Conservation (phyloP, 495 filamentous ascomycete species). For the Penicillium silybi region DNA sequence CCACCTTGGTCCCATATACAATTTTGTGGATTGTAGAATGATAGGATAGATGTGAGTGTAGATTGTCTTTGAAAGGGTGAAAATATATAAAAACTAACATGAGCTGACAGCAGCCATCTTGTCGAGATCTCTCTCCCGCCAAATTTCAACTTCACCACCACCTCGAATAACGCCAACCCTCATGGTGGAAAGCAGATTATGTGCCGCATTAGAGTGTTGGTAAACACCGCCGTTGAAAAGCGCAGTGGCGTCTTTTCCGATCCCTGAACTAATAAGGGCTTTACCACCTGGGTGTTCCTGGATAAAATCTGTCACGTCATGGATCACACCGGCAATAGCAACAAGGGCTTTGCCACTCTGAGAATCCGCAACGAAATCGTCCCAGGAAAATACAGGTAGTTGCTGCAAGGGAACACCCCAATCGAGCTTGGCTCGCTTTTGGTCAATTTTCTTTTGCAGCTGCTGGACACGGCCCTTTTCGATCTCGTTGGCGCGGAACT, state of each 20-base stretch:
- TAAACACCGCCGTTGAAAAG: slow-evolving; percentile 96
- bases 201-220: slow-evolving; percentile 85
- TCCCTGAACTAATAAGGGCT: slow-evolving; percentile 73
- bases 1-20: too few species aligned
- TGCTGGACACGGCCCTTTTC: slow-evolving; percentile 93
- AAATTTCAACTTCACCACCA: slow-evolving; percentile 91
- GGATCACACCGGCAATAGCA: slow-evolving; percentile 82
- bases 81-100: not conserved
- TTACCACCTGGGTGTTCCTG: slow-evolving; percentile 88
- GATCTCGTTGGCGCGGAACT: slow-evolving; percentile 89
- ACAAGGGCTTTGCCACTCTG: slow-evolving; percentile 76
- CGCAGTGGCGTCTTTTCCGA: slow-evolving; percentile 90
- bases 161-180: slow-evolving; percentile 84
- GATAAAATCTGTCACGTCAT: slow-evolving; percentile 84
- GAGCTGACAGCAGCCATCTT: not conserved
- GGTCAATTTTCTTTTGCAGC: slow-evolving; percentile 91
- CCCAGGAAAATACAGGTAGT: slow-evolving; percentile 87
- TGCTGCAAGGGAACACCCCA: slow-evolving; percentile 84
- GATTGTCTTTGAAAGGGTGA: too few species aligned
- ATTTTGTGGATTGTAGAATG: too few species aligned
- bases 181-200: slow-evolving; percentile 89
- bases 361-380: slow-evolving; percentile 74
- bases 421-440: slow-evolving; percentile 25
- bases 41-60: too few species aligned
- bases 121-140: slow-evolving; percentile 34